Percentiles rank a stretch among this genome's conserved stretches.
Conservation (phyloP, 768 basidiomycete genomes). For the Mycena pura region DNA sequence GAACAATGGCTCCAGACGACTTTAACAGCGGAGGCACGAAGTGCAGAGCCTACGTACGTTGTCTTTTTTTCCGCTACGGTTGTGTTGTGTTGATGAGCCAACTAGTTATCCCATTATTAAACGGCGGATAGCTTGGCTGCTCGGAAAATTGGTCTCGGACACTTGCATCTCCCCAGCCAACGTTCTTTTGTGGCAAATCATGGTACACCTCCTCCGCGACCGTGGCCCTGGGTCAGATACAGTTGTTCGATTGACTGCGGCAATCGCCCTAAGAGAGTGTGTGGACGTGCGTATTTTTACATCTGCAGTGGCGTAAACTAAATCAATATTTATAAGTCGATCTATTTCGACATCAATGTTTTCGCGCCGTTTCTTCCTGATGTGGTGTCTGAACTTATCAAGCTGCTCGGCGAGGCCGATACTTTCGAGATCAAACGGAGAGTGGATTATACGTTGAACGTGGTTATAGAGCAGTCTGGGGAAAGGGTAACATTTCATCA, state of each 20-base stretch:
- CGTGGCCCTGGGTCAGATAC: slow-evolving; percentile 74
- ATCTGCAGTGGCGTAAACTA: slow-evolving; percentile 7
- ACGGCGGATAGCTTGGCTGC: slow-evolving; percentile 92
- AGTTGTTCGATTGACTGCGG: slow-evolving; percentile 88
- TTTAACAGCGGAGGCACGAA: slow-evolving; percentile 63
- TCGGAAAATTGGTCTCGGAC: slow-evolving; percentile 88
- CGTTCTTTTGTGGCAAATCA: slow-evolving; percentile 77
- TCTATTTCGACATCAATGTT: slow-evolving; percentile 63
- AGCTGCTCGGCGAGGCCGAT: slow-evolving; percentile 73
- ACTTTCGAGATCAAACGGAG: slow-evolving; percentile 79
- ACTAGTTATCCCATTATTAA: slow-evolving; percentile 89
- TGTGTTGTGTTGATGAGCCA: slow-evolving; percentile 11
- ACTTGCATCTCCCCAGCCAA: slow-evolving; percentile 65
- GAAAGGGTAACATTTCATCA: slow-evolving; percentile 37
- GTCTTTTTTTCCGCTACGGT: background rate
- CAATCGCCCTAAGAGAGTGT: slow-evolving; percentile 79
- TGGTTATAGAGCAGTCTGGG: slow-evolving; percentile 66
- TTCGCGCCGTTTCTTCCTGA: slow-evolving; percentile 76
- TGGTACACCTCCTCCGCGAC: slow-evolving; percentile 78
- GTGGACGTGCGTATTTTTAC: slow-evolving; percentile 69
- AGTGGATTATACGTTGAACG: slow-evolving; percentile 72
- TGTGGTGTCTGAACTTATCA: slow-evolving; percentile 70
- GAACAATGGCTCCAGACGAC: slow-evolving; percentile 70
- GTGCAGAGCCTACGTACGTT: slow-evolving; percentile 63
- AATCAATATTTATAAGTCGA: slow-evolving; percentile 50